phyloP scores from a whole-genome alignment of 108 stramenopile species.

The Pinguiococcus pyrenoidosus region DNA sequence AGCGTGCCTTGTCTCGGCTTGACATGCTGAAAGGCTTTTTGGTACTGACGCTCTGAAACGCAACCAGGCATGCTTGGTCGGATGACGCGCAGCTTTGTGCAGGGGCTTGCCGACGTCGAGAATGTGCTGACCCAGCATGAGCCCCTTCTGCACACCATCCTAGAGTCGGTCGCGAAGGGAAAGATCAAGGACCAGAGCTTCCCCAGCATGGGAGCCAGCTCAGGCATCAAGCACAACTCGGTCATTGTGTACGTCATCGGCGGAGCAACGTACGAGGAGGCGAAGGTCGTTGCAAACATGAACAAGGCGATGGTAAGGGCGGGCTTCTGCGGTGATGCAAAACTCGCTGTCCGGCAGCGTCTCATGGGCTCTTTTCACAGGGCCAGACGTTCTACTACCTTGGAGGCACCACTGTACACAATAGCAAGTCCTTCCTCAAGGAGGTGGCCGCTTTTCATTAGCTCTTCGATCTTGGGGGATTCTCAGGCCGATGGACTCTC shows the following conservation, averaged over 20 bases:
- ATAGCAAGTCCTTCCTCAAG: conserved; percentile 82
- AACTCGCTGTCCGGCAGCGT: no score
- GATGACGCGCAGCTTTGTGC: no score
- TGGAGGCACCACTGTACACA: conserved; percentile 84
- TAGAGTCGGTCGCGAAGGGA: conserved; percentile 63
- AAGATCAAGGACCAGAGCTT: conserved; percentile 60
- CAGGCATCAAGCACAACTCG: conserved; percentile 27
- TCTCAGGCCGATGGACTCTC: no score
- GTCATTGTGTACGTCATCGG: conserved; percentile 87
- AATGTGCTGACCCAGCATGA: conserved; percentile 97
- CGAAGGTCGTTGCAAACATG: conserved; percentile 70
- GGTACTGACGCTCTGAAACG: no score
- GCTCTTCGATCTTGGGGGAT: no score
- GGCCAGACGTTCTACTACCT: conserved; percentile 45
- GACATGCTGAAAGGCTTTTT: no score
- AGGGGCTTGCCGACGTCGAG: no score
- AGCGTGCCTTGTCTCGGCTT: conserved; percentile 92
- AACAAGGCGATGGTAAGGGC: conserved; percentile 51
- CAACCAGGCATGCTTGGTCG: no score
- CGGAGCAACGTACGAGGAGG: conserved; percentile 91
- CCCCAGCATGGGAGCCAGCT: conserved; percentile 39
- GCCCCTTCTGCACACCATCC: conserved; percentile 73
- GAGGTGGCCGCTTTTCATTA: conserved; percentile 54
- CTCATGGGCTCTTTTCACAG: conserved; percentile 34
- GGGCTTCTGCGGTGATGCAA: no score